These are phyloP conservation scores for Populus hybrid DNA, from an alignment of 441 rosid species.

Conservation along the genomic window DNA sequence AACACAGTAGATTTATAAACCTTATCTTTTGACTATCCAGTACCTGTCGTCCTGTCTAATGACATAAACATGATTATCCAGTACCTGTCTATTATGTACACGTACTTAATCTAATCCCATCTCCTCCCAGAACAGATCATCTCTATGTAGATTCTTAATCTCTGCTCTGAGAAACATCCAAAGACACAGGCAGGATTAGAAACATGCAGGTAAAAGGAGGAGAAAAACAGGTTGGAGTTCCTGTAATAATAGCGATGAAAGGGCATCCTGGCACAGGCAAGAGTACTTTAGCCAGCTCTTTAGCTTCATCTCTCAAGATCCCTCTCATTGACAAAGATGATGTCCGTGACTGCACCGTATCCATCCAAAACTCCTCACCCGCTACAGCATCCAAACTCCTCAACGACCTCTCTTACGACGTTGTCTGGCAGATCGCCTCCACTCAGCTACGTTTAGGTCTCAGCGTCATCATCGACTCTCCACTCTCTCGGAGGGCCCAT, in stretches of 20 bases:
- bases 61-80: too few species aligned
- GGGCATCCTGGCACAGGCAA: constrained; percentile 76
- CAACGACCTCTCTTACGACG: constrained; percentile 52
- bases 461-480: constrained; percentile 54
- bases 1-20: too few species aligned
- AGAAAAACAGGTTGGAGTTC: not conserved
- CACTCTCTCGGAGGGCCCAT: constrained; percentile 47
- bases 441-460: constrained; percentile 56
- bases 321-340: constrained; percentile 76
- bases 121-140: not conserved
- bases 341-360: constrained; percentile 49
- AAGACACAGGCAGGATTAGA: not conserved
- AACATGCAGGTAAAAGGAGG: not conserved
- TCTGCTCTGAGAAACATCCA: not conserved
- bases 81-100: not conserved
- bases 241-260: constrained; percentile 57
- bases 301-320: constrained; percentile 50
- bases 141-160: not conserved
- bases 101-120: not conserved
- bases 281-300: constrained; percentile 44
- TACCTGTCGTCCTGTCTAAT: too few species aligned
- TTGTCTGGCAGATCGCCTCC: constrained; percentile 41
- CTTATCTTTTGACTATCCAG: too few species aligned
- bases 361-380: constrained; percentile 29
- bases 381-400: constrained; percentile 29